Evolutionary conservation across 345 rosid genomes (phyloP).

Genomic region (Eucalyptus urophylla): DNA sequence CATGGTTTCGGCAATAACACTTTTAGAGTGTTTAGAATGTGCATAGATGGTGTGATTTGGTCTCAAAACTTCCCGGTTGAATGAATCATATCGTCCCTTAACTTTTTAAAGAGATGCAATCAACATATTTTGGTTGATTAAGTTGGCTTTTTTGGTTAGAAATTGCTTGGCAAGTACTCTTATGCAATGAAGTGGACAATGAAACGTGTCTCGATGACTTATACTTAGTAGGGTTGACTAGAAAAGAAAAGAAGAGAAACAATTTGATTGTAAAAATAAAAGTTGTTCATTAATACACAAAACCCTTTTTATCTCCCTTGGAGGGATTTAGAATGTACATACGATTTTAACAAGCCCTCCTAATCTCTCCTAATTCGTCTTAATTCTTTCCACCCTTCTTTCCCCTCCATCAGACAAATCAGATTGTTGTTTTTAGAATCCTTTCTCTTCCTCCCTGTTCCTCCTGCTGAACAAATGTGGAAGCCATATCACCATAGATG

Average conservation of each 20-base stretch:
- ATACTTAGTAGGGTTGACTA: not conserved
- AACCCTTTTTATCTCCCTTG: not conserved
- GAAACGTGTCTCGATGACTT: not conserved
- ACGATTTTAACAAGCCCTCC: not conserved
- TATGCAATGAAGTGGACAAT: not conserved
- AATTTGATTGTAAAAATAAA: not conserved
- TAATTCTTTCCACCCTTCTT: not conserved
- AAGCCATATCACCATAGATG: not conserved
- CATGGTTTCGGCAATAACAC: not conserved
- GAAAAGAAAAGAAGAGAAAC: not conserved
- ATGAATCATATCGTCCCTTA: not conserved
- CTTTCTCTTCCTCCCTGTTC: not conserved
- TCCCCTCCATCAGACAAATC: not conserved
- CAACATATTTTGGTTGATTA: not conserved
- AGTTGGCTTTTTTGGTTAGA: not conserved
- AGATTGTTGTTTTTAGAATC: not conserved
- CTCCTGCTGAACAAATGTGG: not conserved
- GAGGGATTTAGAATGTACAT: not conserved
- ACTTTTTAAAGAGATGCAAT: not conserved
- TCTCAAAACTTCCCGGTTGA: not conserved
- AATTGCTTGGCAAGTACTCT: not conserved
- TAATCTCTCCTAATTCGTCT: not conserved
- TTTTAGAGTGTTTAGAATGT: not conserved
- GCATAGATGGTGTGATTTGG: not conserved
- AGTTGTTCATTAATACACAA: not conserved